These are phyloP conservation scores for Ormosia semicastrata DNA, from an alignment of 306 rosid genomes.

Conservation along the genomic window DNA sequence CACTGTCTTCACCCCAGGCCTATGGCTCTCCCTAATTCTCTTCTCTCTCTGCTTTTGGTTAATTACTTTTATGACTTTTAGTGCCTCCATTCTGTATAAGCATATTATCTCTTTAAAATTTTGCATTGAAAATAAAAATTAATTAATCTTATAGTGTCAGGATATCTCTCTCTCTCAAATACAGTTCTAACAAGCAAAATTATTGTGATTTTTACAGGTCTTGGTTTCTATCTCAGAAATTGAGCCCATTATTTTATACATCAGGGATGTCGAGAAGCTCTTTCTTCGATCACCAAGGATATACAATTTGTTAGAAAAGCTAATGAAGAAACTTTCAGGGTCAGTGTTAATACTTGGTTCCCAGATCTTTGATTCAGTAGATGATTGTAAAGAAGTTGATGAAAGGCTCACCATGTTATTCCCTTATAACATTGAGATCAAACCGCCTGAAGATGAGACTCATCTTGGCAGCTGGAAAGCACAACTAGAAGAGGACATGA, in stretches of 20 bases:
- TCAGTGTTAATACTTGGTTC: conserved; percentile 78
- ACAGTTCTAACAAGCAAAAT: conserved; percentile 17
- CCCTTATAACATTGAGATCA: conserved; percentile 57
- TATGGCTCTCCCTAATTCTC: neutral
- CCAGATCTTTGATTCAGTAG: conserved; percentile 37
- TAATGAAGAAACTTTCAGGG: conserved; percentile 70
- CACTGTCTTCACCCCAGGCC: neutral
- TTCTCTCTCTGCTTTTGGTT: neutral
- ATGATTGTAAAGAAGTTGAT: conserved; percentile 44
- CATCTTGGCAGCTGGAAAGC: conserved; percentile 56
- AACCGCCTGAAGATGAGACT: conserved; percentile 64
- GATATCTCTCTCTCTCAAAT: neutral
- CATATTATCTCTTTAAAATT: neutral
- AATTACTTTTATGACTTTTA: neutral
- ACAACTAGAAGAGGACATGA: conserved; percentile 65
- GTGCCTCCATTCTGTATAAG: neutral
- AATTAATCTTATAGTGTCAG: neutral
- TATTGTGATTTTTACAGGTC: conserved; percentile 46
- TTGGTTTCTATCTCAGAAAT: conserved; percentile 62
- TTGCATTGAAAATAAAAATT: neutral
- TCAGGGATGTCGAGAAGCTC: conserved; percentile 65
- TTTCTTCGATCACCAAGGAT: conserved; percentile 56
- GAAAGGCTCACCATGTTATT: conserved; percentile 55
- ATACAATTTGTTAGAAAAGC: conserved; percentile 55
- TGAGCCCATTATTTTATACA: conserved; percentile 61